Base-by-base conservation (phyloP, 495 filamentous ascomycete species). In the Pseudoneurospora amorphoporcata region DNA sequence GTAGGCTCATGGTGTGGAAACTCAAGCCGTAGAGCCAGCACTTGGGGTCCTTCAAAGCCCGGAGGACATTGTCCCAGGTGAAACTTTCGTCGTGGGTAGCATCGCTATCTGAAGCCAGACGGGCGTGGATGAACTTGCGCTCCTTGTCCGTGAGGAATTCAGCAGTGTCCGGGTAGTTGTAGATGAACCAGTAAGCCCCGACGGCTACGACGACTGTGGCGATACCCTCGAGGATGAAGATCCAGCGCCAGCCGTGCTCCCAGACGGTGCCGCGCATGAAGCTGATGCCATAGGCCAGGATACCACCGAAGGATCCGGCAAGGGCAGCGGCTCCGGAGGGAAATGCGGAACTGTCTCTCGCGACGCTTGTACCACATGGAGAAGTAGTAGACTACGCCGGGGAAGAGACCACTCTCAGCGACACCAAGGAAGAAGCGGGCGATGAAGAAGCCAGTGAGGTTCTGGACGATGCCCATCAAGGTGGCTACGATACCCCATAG, bases 341-440 rank as follows among this genome's bases (percentile, higher is more conserved):
- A 89, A 43, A 94, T 87, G 0, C 92, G 88, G 76, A 89, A 92
- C 77, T 92, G 89, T 35, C 83, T 77, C 77, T 94, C 92, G 38
- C 86, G 87, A 19, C 91, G 84, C 76, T 90, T 91, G 73, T 94
- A 95, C 90, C 92, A 94, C 90, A 93, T 93, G 2, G 90, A 91
- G n/a, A 95, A 85, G 76, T 93, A 93, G 78, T 91, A 94, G 1
- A 93, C 91, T 0, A 94, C 91, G 1, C 92, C 91, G 14, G 91
- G 90, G 71, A 91, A 92, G 0, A 92, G 83, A 1, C 89, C 90
- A 61, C 85, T 87, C 75, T 86, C 84, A 35, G 85, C 79, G 39
- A 86, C 82, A 68, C 84, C 87, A 12, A 90, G 81, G 72, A 91
- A 89, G 77, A 90, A 90, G 35, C 91, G 84, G 12, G 88, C 88